Percentiles rank a stretch among this genome's conserved stretches.
These are phyloP conservation scores for Xylariaceae sp. DNA, from an alignment of 2,329 filamentous ascomycete species.

Conservation along the genomic window DNA sequence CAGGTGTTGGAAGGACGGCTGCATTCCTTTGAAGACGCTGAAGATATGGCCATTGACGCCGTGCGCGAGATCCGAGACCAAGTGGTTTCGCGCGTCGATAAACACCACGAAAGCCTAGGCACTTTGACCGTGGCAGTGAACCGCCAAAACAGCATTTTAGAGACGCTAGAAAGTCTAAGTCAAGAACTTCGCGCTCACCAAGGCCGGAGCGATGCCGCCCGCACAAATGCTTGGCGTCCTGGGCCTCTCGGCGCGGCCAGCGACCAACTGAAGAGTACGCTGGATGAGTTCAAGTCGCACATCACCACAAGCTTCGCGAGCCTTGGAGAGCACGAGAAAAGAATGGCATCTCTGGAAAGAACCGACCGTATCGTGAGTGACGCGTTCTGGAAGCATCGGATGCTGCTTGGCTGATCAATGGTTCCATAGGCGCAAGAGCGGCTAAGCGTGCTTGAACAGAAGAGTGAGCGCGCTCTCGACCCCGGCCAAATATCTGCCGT, in stretches of 20 bases:
- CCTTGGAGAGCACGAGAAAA: constrained; percentile 14
- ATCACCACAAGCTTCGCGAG: constrained; percentile 15
- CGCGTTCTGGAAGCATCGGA: not conserved
- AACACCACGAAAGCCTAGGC: constrained; percentile 11
- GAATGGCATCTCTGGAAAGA: constrained; percentile 12
- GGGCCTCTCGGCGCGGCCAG: constrained; percentile 11
- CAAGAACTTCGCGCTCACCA: constrained; percentile 17
- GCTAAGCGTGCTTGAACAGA: constrained; percentile 13
- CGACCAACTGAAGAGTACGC: constrained; percentile 13
- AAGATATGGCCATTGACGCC: constrained; percentile 20
- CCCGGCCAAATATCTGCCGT: constrained; percentile 18
- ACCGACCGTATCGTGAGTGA: constrained; percentile 14
- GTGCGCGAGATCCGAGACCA: constrained; percentile 18
- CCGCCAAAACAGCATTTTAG: constrained; percentile 12
- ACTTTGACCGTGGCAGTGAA: constrained; percentile 5
- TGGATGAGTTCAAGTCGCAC: constrained; percentile 18
- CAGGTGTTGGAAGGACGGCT: constrained; percentile 16
- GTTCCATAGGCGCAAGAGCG: constrained; percentile 8
- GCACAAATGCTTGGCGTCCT: constrained; percentile 15
- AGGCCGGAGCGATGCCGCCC: constrained; percentile 11
- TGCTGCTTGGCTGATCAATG: constrained; percentile 4
- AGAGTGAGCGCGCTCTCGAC: constrained; percentile 15
- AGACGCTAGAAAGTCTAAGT: constrained; percentile 8
- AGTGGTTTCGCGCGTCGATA: constrained; percentile 14
- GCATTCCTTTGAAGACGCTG: constrained; percentile 17